A percentile compares a stretch with the other conserved stretches of the same genome.
These are phyloP conservation scores for Hyaloscypha finlandica DNA, from an alignment of 495 filamentous ascomycete species.

Conservation along the genomic window DNA sequence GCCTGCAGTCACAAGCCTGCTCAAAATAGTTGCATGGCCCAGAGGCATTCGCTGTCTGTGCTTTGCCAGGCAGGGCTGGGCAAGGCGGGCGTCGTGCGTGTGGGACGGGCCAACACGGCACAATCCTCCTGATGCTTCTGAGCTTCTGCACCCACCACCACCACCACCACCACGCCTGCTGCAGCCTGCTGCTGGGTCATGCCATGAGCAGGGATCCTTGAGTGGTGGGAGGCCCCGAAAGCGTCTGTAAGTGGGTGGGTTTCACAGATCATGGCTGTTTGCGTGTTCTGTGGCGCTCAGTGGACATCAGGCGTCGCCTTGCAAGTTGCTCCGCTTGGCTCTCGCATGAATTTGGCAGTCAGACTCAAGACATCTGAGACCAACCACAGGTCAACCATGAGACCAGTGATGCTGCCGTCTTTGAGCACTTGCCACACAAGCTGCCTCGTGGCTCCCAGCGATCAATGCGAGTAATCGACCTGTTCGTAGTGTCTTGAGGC, in stretches of 20 bases:
- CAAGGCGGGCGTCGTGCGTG: constrained; percentile 11
- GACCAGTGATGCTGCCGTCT: constrained; percentile 21
- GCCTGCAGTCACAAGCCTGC: constrained; percentile 11
- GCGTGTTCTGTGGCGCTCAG: constrained; percentile 23
- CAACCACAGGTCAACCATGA: constrained; percentile 14
- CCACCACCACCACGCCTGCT: constrained; percentile 6
- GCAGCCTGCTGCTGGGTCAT: constrained; percentile 17
- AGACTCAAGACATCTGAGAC: constrained; percentile 30
- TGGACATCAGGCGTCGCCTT: constrained; percentile 10
- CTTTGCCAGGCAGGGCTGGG: constrained; percentile 21
- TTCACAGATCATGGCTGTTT: constrained; percentile 13
- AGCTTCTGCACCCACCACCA: too few species aligned
- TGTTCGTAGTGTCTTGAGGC: neutral
- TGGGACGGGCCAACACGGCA: constrained; percentile 14
- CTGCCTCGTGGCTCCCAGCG: constrained; percentile 24
- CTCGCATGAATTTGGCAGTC: constrained; percentile 31
- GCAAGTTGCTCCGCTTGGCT: neutral
- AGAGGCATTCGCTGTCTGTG: constrained; percentile 11
- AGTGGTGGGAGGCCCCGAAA: constrained; percentile 3
- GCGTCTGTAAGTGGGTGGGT: constrained; percentile 11
- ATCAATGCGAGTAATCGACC: constrained; percentile 22
- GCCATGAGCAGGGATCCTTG: constrained; percentile 13
- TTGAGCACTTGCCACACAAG: constrained; percentile 21
- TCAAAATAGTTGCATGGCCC: constrained; percentile 24
- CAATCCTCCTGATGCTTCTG: constrained; percentile 14